These are phyloP conservation scores for Malassezia furfur DNA, from an alignment of 1,284 basidiomycete genomes.

Conservation along the genomic window DNA sequence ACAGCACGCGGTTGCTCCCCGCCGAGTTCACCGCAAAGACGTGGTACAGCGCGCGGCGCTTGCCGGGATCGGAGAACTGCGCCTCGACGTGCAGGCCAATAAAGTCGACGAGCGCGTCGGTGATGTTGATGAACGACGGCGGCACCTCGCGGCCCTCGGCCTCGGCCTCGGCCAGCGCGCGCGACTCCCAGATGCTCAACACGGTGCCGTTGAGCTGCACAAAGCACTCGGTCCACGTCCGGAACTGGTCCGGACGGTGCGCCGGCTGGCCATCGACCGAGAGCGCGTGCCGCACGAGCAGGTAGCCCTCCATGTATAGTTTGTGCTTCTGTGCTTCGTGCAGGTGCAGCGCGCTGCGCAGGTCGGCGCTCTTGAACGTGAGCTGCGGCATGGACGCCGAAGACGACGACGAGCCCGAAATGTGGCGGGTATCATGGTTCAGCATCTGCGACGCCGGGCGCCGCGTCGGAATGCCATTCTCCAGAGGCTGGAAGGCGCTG, in stretches of 20 bases:
- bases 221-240: constrained; percentile 50
- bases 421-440: constrained; percentile 25
- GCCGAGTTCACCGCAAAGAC: constrained; percentile 89
- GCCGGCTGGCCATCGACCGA: constrained; percentile 39
- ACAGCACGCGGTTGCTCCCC: constrained; percentile 78
- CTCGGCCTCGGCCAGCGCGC: constrained; percentile 68
- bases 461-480: constrained; percentile 21
- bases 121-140: constrained; percentile 73
- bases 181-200: constrained; percentile 81
- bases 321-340: constrained; percentile 43
- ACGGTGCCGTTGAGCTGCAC: constrained; percentile 86
- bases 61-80: constrained; percentile 50
- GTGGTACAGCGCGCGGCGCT: constrained; percentile 54
- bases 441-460: constrained; percentile 2
- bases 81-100: constrained; percentile 53
- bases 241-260: constrained; percentile 30
- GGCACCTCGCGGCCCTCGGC: constrained; percentile 70
- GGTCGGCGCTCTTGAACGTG: constrained; percentile 43
- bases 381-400: constrained; percentile 30
- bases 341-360: constrained; percentile 37
- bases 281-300: constrained; percentile 39
- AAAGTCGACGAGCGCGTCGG: constrained; percentile 62
- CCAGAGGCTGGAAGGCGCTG: constrained; percentile 42
- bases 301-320: constrained; percentile 48
- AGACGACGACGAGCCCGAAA: constrained; percentile 20